Conservation (phyloP, 352 stramenopile genomes). For the Globisporangium mamillatum region DNA sequence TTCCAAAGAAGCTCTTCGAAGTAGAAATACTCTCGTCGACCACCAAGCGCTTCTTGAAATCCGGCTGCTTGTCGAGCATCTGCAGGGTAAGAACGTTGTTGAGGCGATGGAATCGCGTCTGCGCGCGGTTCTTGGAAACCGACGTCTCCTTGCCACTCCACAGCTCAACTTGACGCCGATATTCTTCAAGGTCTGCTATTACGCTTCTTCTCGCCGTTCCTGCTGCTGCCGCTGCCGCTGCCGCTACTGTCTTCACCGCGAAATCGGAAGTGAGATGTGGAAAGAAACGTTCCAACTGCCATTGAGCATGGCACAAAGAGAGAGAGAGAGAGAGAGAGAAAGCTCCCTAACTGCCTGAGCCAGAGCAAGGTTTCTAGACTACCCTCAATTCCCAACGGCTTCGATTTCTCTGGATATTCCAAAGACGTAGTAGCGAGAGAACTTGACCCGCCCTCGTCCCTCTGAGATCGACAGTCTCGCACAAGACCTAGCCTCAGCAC, state of each 20-base stretch:
- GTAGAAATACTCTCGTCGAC: neutral
- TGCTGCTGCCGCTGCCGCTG: too few species aligned
- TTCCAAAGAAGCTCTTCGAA: neutral
- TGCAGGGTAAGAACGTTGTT: constrained; percentile 5
- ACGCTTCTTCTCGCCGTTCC: neutral
- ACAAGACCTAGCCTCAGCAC: neutral
- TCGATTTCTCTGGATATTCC: neutral
- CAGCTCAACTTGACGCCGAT: neutral
- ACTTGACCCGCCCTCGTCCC: neutral
- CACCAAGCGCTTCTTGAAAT: constrained; percentile 3
- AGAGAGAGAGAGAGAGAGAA: neutral
- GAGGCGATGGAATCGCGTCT: constrained; percentile 10
- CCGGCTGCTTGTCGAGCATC: neutral
- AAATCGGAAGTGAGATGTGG: neutral
- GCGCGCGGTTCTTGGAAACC: neutral
- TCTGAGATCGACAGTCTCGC: neutral
- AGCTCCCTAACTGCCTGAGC: neutral
- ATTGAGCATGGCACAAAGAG: neutral
- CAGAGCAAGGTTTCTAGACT: neutral
- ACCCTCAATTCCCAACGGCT: neutral
- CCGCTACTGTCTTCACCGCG: neutral
- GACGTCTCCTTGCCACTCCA: constrained; percentile 5
- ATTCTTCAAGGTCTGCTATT: constrained; percentile 3
- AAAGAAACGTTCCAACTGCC: neutral
- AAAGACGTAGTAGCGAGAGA: neutral